phyloP scores from a whole-genome alignment of 306 rosid species.

The Lathyrus sativus region DNA sequence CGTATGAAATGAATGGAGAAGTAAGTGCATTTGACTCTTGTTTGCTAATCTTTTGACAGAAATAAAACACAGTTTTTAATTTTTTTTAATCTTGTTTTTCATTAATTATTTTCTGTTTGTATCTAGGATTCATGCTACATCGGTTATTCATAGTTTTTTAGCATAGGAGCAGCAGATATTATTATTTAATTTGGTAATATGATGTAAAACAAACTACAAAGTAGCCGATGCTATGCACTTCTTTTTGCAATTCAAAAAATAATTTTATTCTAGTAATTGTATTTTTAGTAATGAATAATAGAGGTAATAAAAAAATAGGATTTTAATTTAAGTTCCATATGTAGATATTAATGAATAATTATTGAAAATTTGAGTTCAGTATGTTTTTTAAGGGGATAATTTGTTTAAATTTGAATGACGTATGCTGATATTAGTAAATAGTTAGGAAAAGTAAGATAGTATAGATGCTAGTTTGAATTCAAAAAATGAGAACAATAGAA shows the following conservation, averaged over 20 bases:
- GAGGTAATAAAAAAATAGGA: neutral
- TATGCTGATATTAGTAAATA: neutral
- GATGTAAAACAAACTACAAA: neutral
- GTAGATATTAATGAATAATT: neutral
- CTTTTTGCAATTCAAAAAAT: neutral
- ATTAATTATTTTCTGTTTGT: neutral
- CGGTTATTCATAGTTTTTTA: neutral
- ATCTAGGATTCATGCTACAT: neutral
- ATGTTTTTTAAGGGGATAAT: neutral
- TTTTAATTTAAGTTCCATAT: neutral
- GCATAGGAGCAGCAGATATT: neutral
- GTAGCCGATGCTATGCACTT: neutral
- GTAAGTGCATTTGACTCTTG: constrained; percentile 49
- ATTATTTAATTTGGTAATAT: neutral
- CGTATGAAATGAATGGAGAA: constrained; percentile 97
- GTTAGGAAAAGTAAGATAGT: neutral
- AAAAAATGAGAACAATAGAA: neutral
- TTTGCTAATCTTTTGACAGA: constrained; percentile 27
- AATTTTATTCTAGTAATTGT: neutral
- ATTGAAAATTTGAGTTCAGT: neutral
- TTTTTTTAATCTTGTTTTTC: neutral
- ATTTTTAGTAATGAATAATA: neutral
- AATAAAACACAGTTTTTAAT: constrained; percentile 2
- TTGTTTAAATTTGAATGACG: neutral
- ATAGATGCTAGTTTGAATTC: constrained; percentile 5